These are phyloP conservation scores for Amylostereum chailletii DNA, from an alignment of 1,284 basidiomycete species.

Conservation along the genomic window DNA sequence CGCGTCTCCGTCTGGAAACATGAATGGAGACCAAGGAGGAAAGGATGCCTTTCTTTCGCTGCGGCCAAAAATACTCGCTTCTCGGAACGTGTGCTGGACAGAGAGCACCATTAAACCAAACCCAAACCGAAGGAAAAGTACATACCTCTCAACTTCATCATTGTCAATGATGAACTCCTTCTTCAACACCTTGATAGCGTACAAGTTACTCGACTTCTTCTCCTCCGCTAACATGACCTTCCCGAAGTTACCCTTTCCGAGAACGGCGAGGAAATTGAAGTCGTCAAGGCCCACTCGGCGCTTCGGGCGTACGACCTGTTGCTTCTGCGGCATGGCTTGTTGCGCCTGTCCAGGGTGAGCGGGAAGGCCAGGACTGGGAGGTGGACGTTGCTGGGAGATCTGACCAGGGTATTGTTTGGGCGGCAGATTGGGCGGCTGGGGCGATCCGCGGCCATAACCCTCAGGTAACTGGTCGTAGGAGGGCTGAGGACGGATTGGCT, in stretches of 20 bases:
- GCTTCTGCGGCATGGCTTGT: constrained; percentile 9
- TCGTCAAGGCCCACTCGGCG: constrained; percentile 95
- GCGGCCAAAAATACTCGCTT: constrained; percentile 98
- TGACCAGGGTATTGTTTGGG: constrained; percentile 9
- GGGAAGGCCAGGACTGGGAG: constrained; percentile 22
- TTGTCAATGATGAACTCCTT: constrained; percentile 99
- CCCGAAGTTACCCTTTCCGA: constrained; percentile 99
- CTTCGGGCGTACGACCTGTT: constrained; percentile 38
- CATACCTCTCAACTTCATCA: constrained; percentile 96
- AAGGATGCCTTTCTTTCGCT: constrained; percentile 94
- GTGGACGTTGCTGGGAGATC: constrained; percentile 10
- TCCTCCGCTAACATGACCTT: constrained; percentile 99
- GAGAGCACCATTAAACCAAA: constrained; percentile 8
- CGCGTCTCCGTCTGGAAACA: constrained; percentile 99
- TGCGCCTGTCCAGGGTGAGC: constrained; percentile 22
- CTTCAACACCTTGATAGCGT: constrained; percentile 99
- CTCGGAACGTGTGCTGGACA: constrained; percentile 87
- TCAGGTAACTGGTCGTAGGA: constrained; percentile 8
- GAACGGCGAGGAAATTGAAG: constrained; percentile 98
- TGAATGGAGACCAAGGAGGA: constrained; percentile 93
- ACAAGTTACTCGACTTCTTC: constrained; percentile 83
- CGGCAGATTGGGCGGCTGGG: constrained; percentile 11
- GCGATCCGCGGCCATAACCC: constrained; percentile 2
- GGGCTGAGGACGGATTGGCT: constrained; percentile 8
- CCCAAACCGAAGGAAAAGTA: constrained; percentile 7